Percentiles rank a stretch among this genome's conserved stretches.
Conservation (phyloP, 768 basidiomycete species). For the Mycena latifolia region DNA sequence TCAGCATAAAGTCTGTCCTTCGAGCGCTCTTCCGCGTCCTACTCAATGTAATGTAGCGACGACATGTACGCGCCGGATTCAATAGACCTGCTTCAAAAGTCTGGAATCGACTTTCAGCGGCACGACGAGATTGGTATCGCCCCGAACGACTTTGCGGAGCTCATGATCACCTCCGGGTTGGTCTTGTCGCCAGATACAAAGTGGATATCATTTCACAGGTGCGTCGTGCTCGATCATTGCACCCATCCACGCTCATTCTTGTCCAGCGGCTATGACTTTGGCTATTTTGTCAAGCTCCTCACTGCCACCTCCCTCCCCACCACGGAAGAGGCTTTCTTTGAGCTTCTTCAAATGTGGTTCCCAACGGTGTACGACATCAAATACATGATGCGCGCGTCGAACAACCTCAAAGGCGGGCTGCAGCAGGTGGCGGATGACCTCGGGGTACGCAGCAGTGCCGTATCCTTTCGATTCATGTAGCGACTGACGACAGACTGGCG, state of each 20-base stretch:
- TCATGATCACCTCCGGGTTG: conserved; percentile 96
- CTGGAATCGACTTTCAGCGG: conserved; percentile 95
- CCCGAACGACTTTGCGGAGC: conserved; percentile 95
- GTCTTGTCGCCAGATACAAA: conserved; percentile 90
- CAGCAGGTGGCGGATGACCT: conserved; percentile 98
- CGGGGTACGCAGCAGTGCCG: conserved; percentile 67
- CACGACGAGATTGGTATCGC: conserved; percentile 93
- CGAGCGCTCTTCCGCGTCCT: background rate
- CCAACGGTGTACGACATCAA: conserved; percentile 98
- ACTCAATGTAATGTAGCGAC: conserved; percentile 66
- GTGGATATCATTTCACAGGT: conserved; percentile 99
- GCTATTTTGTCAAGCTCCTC: conserved; percentile 96
- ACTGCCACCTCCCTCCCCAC: conserved; percentile 89
- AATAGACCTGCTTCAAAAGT: conserved; percentile 93
- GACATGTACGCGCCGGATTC: conserved; percentile 99
- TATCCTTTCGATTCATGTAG: conserved; percentile 9
- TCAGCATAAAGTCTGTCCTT: conserved; percentile 78
- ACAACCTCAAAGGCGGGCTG: conserved; percentile 87
- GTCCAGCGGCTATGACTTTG: conserved; percentile 96
- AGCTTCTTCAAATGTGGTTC: conserved; percentile 91
- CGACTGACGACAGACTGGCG: conserved; percentile 25
- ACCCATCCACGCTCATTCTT: too few species aligned
- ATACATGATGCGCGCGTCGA: conserved; percentile 91
- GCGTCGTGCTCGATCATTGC: conserved; percentile 51
- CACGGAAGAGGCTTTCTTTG: conserved; percentile 92